A percentile compares a stretch with the other conserved stretches of the same genome.
Conservation (phyloP, 495 filamentous ascomycete genomes). For the Podospora didyma region DNA sequence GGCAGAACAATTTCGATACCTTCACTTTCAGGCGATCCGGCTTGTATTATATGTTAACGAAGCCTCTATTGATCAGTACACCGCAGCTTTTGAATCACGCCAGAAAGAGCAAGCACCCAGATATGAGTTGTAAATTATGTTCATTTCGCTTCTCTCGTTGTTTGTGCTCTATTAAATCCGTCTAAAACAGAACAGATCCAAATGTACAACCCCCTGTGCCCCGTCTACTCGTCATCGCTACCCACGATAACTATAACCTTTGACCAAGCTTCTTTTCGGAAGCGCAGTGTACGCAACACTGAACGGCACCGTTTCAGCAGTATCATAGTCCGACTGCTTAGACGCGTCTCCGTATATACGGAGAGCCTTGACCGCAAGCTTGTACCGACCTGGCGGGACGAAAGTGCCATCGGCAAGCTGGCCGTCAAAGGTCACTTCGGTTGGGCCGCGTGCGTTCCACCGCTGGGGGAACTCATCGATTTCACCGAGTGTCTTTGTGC, state of each 20-base stretch:
- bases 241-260: too few relatives aligned
- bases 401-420: constrained; percentile 36
- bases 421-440: constrained; percentile 37
- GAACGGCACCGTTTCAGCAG: constrained; percentile 32
- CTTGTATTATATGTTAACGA: too few relatives aligned
- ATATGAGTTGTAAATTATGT: too few relatives aligned
- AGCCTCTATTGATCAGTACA: too few relatives aligned
- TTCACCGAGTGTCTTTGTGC: constrained; percentile 35
- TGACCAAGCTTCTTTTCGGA: constrained; percentile 2
- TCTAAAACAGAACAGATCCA: too few relatives aligned
- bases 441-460: constrained; percentile 37
- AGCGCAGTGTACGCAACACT: constrained; percentile 24
- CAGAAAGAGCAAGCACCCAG: too few relatives aligned
- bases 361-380: constrained; percentile 39
- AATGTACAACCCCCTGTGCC: neutral
- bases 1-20: too few relatives aligned
- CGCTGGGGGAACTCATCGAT: constrained; percentile 30
- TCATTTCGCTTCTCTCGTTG: too few relatives aligned
- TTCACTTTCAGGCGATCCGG: too few relatives aligned
- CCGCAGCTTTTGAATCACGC: too few relatives aligned
- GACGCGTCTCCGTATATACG: constrained; percentile 38
- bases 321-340: constrained; percentile 33
- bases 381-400: constrained; percentile 42
- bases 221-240: too few relatives aligned
- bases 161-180: too few relatives aligned